phyloP scores from a whole-genome alignment of 1,139 yeast species.

The Eremothecium gossypii region DNA sequence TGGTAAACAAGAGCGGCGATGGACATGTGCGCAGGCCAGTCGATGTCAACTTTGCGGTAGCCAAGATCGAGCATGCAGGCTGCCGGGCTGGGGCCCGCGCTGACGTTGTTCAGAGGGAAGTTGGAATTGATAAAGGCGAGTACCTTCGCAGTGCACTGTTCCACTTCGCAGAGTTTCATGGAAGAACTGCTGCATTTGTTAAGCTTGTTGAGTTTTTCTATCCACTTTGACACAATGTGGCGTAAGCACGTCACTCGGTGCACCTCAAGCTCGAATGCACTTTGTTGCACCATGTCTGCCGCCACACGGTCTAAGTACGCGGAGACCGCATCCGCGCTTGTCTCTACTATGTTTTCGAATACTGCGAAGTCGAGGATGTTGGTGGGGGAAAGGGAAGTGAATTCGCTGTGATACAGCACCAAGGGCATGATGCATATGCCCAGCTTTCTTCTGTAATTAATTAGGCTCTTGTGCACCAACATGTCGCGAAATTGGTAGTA shows the following conservation, averaged over 20 bases:
- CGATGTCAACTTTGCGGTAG: neutral
- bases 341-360: neutral
- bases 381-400: neutral
- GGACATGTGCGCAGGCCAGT: neutral
- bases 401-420: neutral
- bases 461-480: constrained; percentile 14
- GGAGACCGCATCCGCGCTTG: neutral
- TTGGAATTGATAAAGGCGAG: neutral
- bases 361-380: neutral
- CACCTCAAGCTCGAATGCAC: constrained; percentile 1
- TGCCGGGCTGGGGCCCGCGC: neutral
- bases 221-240: constrained; percentile 1
- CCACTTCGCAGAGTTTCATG: neutral
- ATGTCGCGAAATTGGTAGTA: constrained; percentile 13
- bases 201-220: neutral
- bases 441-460: constrained; percentile 20
- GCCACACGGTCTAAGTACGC: neutral
- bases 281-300: neutral
- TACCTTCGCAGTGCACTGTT: neutral
- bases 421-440: constrained; percentile 5
- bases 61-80: neutral
- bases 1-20: neutral
- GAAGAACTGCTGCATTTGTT: neutral
- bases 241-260: neutral
- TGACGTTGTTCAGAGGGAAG: constrained; percentile 1